Evolutionary conservation across 2,329 filamentous ascomycete genomes (phyloP).

Genomic region (Zasmidium citrigriseum): DNA sequence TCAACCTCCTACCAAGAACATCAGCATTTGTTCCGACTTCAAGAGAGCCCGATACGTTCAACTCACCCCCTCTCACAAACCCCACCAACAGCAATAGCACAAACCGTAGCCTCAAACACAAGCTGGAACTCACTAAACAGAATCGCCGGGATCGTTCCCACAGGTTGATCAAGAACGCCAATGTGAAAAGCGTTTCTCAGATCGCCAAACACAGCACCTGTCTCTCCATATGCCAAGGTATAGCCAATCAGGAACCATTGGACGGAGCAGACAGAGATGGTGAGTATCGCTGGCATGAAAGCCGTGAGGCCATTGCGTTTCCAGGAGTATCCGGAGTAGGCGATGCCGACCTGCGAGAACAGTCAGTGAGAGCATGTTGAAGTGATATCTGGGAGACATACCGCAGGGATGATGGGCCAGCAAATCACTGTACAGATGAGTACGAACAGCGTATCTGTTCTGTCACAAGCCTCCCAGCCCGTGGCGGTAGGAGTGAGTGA

Average conservation of each 20-base stretch:
- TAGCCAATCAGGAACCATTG: constrained; percentile 56
- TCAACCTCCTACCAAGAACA: constrained; percentile 33
- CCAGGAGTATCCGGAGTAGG: constrained; percentile 53
- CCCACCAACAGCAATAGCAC: constrained; percentile 53
- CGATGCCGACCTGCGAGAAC: constrained; percentile 44
- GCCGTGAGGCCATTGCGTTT: constrained; percentile 51
- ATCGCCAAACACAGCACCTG: constrained; percentile 47
- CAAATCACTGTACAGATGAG: constrained; percentile 55
- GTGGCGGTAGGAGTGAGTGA: too few species aligned
- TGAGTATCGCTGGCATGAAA: constrained; percentile 50
- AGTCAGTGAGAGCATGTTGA: not conserved
- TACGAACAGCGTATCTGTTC: constrained; percentile 55
- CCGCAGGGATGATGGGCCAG: constrained; percentile 54
- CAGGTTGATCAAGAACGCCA: constrained; percentile 49
- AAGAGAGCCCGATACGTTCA: too few species aligned
- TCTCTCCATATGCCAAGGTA: constrained; percentile 51
- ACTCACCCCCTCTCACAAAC: constrained; percentile 47
- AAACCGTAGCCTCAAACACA: constrained; percentile 53
- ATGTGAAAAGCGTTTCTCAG: constrained; percentile 49
- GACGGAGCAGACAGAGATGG: constrained; percentile 51
- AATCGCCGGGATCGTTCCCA: constrained; percentile 53
- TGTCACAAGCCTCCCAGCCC: constrained; percentile 48
- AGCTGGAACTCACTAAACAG: constrained; percentile 56
- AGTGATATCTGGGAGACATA: not conserved
- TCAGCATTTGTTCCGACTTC: not conserved